Percentiles rank a stretch among this genome's conserved stretches.
phyloP scores from a whole-genome alignment of 352 stramenopile genomes.

The Phytopythium montanum region DNA sequence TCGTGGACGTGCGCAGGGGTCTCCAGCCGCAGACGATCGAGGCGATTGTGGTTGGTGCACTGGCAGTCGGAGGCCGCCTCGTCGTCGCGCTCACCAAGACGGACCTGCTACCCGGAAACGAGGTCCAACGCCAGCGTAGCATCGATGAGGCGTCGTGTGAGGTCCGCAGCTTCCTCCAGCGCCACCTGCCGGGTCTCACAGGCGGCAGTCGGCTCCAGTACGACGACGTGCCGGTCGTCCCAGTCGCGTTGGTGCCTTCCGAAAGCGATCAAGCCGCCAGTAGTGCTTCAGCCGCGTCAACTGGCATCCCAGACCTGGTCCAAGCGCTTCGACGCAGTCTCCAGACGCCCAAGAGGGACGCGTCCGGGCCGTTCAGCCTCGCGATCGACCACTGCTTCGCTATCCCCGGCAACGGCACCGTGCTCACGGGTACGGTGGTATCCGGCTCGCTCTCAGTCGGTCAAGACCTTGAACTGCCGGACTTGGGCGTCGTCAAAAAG shows the following conservation, averaged over 20 bases:
- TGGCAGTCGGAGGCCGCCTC: conserved; percentile 86
- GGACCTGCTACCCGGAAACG: conserved; percentile 84
- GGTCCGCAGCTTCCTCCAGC: conserved; percentile 42
- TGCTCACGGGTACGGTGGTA: conserved; percentile 95
- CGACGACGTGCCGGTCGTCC: conserved; percentile 71
- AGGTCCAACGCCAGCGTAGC: conserved; percentile 41
- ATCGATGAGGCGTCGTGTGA: conserved; percentile 67
- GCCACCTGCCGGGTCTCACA: conserved; percentile 15
- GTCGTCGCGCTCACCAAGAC: conserved; percentile 97
- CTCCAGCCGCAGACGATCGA: conserved; percentile 99
- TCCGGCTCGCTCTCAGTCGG: conserved; percentile 84
- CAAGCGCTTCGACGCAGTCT: conserved; percentile 29
- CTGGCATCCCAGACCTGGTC: conserved; percentile 31
- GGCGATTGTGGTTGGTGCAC: conserved; percentile 95
- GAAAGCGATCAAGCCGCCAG: conserved; percentile 11
- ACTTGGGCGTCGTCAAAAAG: conserved; percentile 82
- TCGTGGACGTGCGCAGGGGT: conserved; percentile 96
- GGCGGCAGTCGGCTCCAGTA: not conserved
- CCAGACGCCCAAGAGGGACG: conserved; percentile 34
- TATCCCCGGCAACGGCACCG: conserved; percentile 96
- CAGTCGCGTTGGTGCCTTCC: conserved; percentile 55
- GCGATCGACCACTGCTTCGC: conserved; percentile 98
- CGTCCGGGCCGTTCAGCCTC: conserved; percentile 84
- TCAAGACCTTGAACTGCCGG: conserved; percentile 93
- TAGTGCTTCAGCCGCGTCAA: conserved; percentile 36